Evolutionary conservation across 768 basidiomycete species (phyloP).

Genomic region (Postia placenta): DNA sequence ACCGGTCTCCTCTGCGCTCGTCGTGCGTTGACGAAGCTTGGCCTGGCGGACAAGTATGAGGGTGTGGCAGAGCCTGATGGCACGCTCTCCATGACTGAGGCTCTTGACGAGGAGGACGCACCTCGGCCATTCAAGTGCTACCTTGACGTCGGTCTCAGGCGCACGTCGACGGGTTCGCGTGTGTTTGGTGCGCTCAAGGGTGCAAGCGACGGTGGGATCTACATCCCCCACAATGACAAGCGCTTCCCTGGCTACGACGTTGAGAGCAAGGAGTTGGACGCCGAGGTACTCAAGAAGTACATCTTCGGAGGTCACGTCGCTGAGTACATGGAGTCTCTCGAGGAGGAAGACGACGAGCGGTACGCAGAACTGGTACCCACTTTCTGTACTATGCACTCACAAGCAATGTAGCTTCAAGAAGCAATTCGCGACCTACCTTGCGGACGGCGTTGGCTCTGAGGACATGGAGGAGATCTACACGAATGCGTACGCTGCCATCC

Average conservation of each 20-base stretch:
- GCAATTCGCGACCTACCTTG: slow-evolving; percentile 93
- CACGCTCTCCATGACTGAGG: slow-evolving; percentile 74
- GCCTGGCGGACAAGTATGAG: slow-evolving; percentile 96
- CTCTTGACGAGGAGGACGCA: slow-evolving; percentile 84
- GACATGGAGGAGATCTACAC: slow-evolving; percentile 96
- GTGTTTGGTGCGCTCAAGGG: slow-evolving; percentile 99
- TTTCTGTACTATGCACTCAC: background rate
- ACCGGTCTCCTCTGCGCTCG: slow-evolving; percentile 94
- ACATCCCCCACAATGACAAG: slow-evolving; percentile 95
- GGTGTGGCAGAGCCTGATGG: slow-evolving; percentile 92
- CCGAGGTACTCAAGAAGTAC: slow-evolving; percentile 95
- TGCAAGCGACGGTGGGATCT: slow-evolving; percentile 95
- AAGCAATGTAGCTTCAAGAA: slow-evolving; percentile 75
- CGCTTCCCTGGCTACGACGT: slow-evolving; percentile 97
- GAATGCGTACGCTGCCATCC: slow-evolving; percentile 91
- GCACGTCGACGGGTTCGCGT: slow-evolving; percentile 95
- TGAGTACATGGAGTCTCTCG: slow-evolving; percentile 98
- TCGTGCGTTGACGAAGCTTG: slow-evolving; percentile 90
- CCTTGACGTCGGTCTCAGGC: slow-evolving; percentile 97
- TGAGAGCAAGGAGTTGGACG: slow-evolving; percentile 88
- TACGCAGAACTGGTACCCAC: slow-evolving; percentile 24
- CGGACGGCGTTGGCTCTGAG: slow-evolving; percentile 90
- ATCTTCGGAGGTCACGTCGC: slow-evolving; percentile 97
- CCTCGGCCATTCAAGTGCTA: slow-evolving; percentile 99
- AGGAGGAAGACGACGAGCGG: slow-evolving; percentile 99